These are phyloP conservation scores for Aspergillus kassunensis DNA, from an alignment of 495 filamentous ascomycete species.

Conservation along the genomic window DNA sequence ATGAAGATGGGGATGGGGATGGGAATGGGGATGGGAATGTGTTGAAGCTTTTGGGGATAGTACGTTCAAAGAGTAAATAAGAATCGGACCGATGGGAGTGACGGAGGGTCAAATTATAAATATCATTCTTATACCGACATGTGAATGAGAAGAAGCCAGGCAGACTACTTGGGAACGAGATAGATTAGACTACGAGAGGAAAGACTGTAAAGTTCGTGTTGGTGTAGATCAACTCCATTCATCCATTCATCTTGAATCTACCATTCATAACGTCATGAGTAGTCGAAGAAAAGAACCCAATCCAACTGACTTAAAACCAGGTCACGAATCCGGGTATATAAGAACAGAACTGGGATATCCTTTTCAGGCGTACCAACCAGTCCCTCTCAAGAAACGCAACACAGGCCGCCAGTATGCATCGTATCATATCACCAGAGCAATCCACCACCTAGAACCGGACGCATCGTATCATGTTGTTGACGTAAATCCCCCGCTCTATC, in stretches of 20 bases:
- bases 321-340: slow-evolving; percentile 1
- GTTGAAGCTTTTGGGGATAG: slow-evolving; percentile 19
- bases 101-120: too few species aligned
- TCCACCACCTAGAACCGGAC: not conserved
- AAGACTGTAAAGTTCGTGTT: not conserved
- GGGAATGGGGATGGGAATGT: slow-evolving; percentile 22
- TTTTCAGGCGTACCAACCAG: slow-evolving; percentile 18
- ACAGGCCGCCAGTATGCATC: not conserved
- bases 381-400: not conserved
- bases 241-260: slow-evolving; percentile 25
- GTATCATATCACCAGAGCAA: not conserved
- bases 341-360: not conserved
- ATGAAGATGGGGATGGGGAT: slow-evolving; percentile 2
- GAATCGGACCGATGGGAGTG: too few species aligned
- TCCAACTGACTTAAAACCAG: not conserved
- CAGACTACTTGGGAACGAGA: too few species aligned
- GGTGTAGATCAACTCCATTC: slow-evolving; percentile 18
- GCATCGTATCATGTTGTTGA: not conserved
- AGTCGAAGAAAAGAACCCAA: slow-evolving; percentile 16
- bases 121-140: too few species aligned
- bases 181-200: too few species aligned
- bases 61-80: too few species aligned
- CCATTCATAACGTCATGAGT: slow-evolving; percentile 32
- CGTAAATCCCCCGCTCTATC: not conserved
- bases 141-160: too few species aligned